Evolutionary conservation across 2,329 filamentous ascomycete genomes (phyloP).

Genomic region (Triangularia setosa): DNA sequence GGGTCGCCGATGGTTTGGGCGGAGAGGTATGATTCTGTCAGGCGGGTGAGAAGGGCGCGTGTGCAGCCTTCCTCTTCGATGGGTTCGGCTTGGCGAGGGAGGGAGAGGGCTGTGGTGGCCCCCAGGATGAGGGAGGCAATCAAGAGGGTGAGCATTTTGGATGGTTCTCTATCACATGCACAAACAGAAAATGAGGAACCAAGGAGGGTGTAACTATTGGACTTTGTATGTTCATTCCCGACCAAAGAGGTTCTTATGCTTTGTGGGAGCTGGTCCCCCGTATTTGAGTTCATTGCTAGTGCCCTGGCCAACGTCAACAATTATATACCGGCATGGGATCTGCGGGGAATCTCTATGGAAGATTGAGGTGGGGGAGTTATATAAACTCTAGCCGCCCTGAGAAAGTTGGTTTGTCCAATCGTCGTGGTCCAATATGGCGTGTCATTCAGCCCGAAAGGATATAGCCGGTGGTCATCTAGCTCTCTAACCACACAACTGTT

Average conservation of each 20-base stretch:
- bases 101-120: neutral
- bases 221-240: too few species aligned
- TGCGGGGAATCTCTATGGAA: neutral
- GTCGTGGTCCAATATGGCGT: neutral
- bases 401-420: neutral
- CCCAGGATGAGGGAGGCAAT: neutral
- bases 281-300: neutral
- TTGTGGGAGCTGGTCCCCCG: neutral
- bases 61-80: neutral
- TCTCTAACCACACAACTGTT: neutral
- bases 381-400: neutral
- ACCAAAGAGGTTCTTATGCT: neutral
- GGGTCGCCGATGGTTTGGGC: conserved; percentile 2
- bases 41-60: neutral
- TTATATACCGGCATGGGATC: neutral
- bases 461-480: neutral
- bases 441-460: neutral
- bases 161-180: neutral
- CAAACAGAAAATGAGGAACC: neutral
- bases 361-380: neutral
- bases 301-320: neutral
- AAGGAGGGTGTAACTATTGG: too few species aligned
- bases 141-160: neutral
- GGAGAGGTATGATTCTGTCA: conserved; percentile 2
- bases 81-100: neutral